Base-by-base conservation (phyloP, 1,284 basidiomycete genomes). In the Cutaneotrichosporon curvatum region DNA sequence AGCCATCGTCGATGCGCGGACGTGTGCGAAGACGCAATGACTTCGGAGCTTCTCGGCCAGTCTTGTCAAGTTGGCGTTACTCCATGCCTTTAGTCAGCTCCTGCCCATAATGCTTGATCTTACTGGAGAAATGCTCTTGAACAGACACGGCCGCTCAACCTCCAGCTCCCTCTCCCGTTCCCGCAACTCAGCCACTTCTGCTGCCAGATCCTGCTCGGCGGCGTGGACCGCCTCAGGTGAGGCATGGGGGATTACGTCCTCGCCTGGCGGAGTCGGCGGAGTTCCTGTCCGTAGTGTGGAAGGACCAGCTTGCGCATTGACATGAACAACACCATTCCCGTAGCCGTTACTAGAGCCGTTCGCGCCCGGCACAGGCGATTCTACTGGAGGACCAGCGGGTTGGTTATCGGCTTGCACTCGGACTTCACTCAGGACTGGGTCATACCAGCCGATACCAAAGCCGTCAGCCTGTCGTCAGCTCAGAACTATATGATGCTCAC, bases 41-140 rank as follows among this genome's bases (percentile, higher is more conserved):
- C 86, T 90, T 65, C 90, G 85, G 71, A 94, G 90, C 75, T 95
- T 96, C 72, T 95, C 90, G 0, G 92, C 91, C 28, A 96, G 70
- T 14, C 91, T 79, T 25, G 80, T 80, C 28, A 96, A 77, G 65
- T 96, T 96, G 30, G 84, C 80, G 60, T 95, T 95, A 60, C 90
- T 92, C 91, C 89, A 94, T 12, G 88, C 89, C 86, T 90, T 44
- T 15, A 4, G 36, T 48, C 18, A 52, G 37, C 34, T 35, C 11
- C 12, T 15, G 19, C 15, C 18, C 9, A 30, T 16, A 8, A 10
- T 20, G 33, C 8, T n/a, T 18, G 5, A 25, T 70, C 78, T 58
- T 50, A 89, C 88, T 4, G 89, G 92, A 4, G 89, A 91, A 16
- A 95, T 84, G n/a, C 86, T 87, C 42, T 91, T 96, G 71, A 96